Conservation (phyloP, 139 green algal genomes). For the Diplosphaera chodatii region DNA sequence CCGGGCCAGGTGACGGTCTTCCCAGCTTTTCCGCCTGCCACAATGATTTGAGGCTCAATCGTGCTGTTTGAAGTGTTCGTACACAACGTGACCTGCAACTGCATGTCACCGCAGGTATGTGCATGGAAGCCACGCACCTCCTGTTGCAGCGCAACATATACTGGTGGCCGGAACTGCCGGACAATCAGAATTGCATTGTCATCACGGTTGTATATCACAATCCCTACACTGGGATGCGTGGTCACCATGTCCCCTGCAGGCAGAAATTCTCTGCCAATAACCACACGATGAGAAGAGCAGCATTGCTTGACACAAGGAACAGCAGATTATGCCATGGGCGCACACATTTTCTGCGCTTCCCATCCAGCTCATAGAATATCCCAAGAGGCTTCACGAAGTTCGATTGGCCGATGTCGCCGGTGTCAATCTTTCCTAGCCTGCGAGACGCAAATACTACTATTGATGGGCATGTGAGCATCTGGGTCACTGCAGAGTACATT, state of each 20-base stretch:
- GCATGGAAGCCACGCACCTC: not conserved
- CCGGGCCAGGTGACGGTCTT: constrained; percentile 9
- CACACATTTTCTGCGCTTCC: constrained; percentile 12
- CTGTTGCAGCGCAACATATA: constrained; percentile 20
- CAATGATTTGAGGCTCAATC: no score
- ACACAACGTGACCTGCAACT: no score
- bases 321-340: not conserved
- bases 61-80: no score
- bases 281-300: no score
- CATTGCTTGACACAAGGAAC: not conserved
- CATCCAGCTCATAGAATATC: constrained; percentile 53
- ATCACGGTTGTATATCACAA: constrained; percentile 67
- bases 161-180: constrained; percentile 73
- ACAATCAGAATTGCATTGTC: constrained; percentile 53
- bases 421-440: constrained; percentile 21
- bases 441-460: no score
- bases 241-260: constrained; percentile 54
- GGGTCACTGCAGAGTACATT: no score
- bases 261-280: not conserved
- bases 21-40: not conserved
- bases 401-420: constrained; percentile 9
- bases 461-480: no score
- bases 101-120: no score
- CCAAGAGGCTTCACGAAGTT: constrained; percentile 50
- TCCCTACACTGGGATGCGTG: constrained; percentile 56